Evolutionary conservation across 2,329 filamentous ascomycete genomes (phyloP).

Genomic region (Aspergillus eucalypticola): DNA sequence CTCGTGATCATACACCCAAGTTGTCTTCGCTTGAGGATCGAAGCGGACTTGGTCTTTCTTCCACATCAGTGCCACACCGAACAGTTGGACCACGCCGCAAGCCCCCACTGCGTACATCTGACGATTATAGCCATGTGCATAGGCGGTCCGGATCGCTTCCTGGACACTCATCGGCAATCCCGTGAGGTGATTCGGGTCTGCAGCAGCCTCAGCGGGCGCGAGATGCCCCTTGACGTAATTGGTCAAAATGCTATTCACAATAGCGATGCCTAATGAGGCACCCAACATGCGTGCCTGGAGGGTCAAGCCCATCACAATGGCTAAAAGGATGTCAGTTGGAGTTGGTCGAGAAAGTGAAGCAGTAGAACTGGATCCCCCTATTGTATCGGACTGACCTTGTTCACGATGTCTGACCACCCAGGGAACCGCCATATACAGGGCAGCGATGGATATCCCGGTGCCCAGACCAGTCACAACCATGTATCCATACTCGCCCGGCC

Average conservation of each 20-base stretch:
- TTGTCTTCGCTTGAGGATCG: slow-evolving; percentile 13
- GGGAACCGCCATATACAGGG: slow-evolving; percentile 20
- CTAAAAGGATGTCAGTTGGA: not conserved
- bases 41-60: slow-evolving; percentile 19
- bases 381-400: slow-evolving; percentile 14
- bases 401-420: slow-evolving; percentile 21
- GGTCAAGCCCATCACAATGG: slow-evolving; percentile 38
- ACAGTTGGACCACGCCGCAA: slow-evolving; percentile 15
- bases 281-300: slow-evolving; percentile 44
- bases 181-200: slow-evolving; percentile 7
- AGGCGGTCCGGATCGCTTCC: slow-evolving; percentile 11
- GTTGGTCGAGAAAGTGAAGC: not conserved
- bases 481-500: slow-evolving; percentile 23
- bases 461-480: slow-evolving; percentile 19
- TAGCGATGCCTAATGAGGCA: slow-evolving; percentile 40
- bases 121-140: slow-evolving; percentile 20
- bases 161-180: slow-evolving; percentile 8
- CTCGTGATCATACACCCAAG: not conserved
- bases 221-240: slow-evolving; percentile 19
- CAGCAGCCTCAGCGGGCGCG: not conserved
- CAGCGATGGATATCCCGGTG: slow-evolving; percentile 14
- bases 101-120: slow-evolving; percentile 22
- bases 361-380: not conserved
- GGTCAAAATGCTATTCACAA: slow-evolving; percentile 31
- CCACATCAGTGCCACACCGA: slow-evolving; percentile 20